These are phyloP conservation scores for Leucaena leucocephala DNA, from an alignment of 306 rosid genomes.

Conservation along the genomic window DNA sequence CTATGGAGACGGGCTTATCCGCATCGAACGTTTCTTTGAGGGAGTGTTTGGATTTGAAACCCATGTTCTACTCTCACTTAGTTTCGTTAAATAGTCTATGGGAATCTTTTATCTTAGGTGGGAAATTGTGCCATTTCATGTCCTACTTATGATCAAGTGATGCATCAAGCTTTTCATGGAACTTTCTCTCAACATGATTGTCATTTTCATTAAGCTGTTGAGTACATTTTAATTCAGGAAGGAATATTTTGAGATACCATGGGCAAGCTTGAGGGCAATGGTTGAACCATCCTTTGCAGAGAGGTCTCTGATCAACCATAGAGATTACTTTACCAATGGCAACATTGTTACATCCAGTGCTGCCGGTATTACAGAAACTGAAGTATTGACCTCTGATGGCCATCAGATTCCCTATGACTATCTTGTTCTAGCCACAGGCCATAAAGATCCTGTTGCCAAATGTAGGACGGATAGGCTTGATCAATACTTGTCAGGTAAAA, in stretches of 20 bases:
- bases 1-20: background rate
- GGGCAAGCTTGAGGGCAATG: conserved; percentile 82
- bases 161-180: conserved; percentile 9
- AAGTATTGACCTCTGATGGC: conserved; percentile 73
- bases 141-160: conserved; percentile 14
- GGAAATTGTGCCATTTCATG: conserved; percentile 17
- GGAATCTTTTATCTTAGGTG: no score
- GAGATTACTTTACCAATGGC: conserved; percentile 70
- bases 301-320: conserved; percentile 68
- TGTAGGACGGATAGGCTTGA: conserved; percentile 56
- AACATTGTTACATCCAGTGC: conserved; percentile 56
- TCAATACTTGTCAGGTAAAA: conserved; percentile 59
- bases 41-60: background rate
- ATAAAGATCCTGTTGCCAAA: conserved; percentile 53
- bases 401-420: conserved; percentile 58
- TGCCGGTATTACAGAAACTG: conserved; percentile 51
- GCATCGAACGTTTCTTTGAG: background rate
- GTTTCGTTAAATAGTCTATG: background rate
- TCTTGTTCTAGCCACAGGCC: conserved; percentile 84
- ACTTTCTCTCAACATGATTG: conserved; percentile 16
- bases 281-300: conserved; percentile 83
- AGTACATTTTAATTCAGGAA: conserved; percentile 55
- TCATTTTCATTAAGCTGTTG: conserved; percentile 22
- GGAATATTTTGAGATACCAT: conserved; percentile 89
- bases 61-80: background rate